A percentile compares a stretch with the other conserved stretches of the same genome.
phyloP scores from a whole-genome alignment of 2,329 filamentous ascomycete genomes.

The Botrytis sinoallii region DNA sequence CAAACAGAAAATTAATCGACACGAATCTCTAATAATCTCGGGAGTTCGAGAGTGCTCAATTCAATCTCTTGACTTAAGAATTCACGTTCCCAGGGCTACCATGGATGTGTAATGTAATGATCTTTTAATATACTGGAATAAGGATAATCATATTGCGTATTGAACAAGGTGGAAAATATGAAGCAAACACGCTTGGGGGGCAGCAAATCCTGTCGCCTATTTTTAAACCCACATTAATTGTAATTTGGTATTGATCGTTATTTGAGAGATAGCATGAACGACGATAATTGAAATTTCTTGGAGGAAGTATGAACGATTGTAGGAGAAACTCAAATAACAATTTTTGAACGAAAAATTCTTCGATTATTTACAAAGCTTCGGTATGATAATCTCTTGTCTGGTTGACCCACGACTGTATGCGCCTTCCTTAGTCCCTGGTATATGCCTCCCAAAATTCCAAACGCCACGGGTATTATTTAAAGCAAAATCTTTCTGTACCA shows the following conservation, averaged over 20 bases:
- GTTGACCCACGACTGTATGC: background rate
- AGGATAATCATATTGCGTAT: background rate
- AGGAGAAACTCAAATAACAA: background rate
- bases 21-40: background rate
- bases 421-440: background rate
- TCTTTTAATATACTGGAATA: background rate
- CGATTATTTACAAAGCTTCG: background rate
- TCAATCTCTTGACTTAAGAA: background rate
- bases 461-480: background rate
- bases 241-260: background rate
- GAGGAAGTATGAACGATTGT: fast-evolving
- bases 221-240: background rate
- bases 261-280: background rate
- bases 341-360: background rate
- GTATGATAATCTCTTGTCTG: background rate
- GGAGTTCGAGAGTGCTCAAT: background rate
- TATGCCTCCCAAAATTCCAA: background rate
- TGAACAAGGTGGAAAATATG: background rate
- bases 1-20: background rate
- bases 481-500: too few species aligned
- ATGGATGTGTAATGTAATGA: background rate
- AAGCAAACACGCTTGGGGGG: background rate
- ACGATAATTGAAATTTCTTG: too few species aligned
- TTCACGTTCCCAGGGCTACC: background rate
- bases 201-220: background rate